Percentiles rank a stretch among this genome's conserved stretches.
Evolutionary conservation across 306 rosid species (phyloP).

Genomic region (Acmispon strigosus): DNA sequence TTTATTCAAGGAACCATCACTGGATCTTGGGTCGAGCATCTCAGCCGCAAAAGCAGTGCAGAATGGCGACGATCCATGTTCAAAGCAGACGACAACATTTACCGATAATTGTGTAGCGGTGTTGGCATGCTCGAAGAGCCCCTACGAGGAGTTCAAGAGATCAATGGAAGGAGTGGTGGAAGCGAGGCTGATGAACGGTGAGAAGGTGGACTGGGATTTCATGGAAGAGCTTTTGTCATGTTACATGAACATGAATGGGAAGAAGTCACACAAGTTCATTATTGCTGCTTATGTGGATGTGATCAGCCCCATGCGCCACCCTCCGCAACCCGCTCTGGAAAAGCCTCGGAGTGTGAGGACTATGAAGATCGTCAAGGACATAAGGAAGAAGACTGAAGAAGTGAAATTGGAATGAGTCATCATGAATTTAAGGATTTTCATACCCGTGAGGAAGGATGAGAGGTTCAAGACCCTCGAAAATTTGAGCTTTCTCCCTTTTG

Average conservation of each 20-base stretch:
- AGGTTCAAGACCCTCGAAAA: not conserved
- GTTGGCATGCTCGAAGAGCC: constrained; percentile 42
- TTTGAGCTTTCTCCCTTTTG: too few relatives aligned
- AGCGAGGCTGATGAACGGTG: constrained; percentile 23
- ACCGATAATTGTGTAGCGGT: constrained; percentile 51
- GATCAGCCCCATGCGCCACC: constrained; percentile 34
- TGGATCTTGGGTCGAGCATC: too few relatives aligned
- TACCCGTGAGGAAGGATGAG: too few relatives aligned
- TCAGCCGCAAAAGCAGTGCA: too few relatives aligned
- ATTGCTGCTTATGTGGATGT: constrained; percentile 66
- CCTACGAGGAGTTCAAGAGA: constrained; percentile 45
- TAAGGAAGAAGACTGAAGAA: constrained; percentile 4
- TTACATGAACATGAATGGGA: constrained; percentile 55
- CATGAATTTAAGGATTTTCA: not conserved
- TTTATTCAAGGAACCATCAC: too few relatives aligned
- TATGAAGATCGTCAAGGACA: constrained; percentile 3
- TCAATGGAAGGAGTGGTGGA: constrained; percentile 71
- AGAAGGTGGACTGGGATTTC: constrained; percentile 70
- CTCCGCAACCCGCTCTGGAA: not conserved
- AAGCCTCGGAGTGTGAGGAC: constrained; percentile 33
- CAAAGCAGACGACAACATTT: not conserved
- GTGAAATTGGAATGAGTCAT: not conserved
- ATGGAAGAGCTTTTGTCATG: constrained; percentile 69
- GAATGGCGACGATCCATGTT: too few relatives aligned
- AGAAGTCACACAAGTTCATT: constrained; percentile 50